A percentile compares a stretch with the other conserved stretches of the same genome.
Conservation (phyloP, 2,329 filamentous ascomycete genomes). For the Seiridium unicorne region DNA sequence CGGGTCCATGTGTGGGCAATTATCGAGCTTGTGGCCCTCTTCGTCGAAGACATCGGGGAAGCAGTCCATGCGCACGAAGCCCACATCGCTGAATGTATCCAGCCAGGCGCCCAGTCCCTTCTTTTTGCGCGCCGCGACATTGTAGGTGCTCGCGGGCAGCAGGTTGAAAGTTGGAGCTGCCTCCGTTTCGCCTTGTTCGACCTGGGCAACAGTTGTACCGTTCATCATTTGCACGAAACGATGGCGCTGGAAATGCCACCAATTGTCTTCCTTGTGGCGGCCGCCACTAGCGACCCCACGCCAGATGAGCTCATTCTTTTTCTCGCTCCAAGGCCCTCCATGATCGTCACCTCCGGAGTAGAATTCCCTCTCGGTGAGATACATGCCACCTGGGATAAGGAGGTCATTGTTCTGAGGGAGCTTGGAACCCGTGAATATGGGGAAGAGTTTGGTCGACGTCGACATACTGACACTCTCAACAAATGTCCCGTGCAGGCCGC, state of each 20-base stretch:
- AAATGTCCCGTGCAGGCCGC: slow-evolving; percentile 54
- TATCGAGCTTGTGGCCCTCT: background rate
- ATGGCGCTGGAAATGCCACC: slow-evolving; percentile 68
- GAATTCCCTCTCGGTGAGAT: slow-evolving; percentile 52
- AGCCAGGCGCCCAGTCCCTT: slow-evolving; percentile 40
- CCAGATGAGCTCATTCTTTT: slow-evolving; percentile 56
- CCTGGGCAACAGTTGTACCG: slow-evolving; percentile 48
- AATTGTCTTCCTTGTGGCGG: slow-evolving; percentile 46
- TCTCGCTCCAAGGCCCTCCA: slow-evolving; percentile 56
- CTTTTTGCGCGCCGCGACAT: slow-evolving; percentile 12
- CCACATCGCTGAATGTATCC: slow-evolving; percentile 36
- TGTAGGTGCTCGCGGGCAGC: slow-evolving; percentile 39
- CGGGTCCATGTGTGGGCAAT: slow-evolving; percentile 30
- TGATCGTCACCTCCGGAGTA: slow-evolving; percentile 54
- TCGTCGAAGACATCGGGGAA: slow-evolving; percentile 8
- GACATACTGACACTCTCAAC: slow-evolving; percentile 51
- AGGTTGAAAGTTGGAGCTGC: slow-evolving; percentile 47
- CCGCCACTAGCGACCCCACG: slow-evolving; percentile 62
- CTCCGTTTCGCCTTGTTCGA: slow-evolving; percentile 37
- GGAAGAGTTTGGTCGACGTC: slow-evolving; percentile 53
- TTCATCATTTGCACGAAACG: slow-evolving; percentile 69
- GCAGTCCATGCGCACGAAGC: slow-evolving; percentile 43
- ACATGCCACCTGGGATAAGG: slow-evolving; percentile 63
- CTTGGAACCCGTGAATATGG: slow-evolving; percentile 63
- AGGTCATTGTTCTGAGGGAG: slow-evolving; percentile 63